A percentile compares a stretch with the other conserved stretches of the same genome.
phyloP scores from a whole-genome alignment of 768 basidiomycete genomes.

The Hygrophoropsis aurantiaca region DNA sequence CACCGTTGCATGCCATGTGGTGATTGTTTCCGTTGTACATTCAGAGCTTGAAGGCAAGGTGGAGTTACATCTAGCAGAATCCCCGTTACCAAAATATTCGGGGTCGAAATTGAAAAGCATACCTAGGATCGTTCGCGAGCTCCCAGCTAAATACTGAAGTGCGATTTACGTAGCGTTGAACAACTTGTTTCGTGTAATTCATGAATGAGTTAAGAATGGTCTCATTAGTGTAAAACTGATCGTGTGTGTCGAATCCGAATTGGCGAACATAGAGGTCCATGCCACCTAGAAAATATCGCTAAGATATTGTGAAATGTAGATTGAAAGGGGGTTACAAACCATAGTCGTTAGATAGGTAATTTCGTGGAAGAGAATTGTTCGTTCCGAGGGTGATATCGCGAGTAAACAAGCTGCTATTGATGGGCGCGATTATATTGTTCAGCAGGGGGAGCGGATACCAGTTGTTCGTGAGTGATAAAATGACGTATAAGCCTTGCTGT shows the following conservation, averaged over 20 bases:
- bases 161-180: slow-evolving; percentile 54
- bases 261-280: slow-evolving; percentile 65
- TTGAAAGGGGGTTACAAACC: slow-evolving; percentile 34
- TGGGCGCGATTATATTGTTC: slow-evolving; percentile 15
- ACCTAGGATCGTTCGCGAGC: slow-evolving; percentile 68
- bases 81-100: neutral
- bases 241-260: slow-evolving; percentile 44
- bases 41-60: slow-evolving; percentile 38
- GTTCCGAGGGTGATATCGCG: slow-evolving; percentile 30
- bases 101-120: neutral
- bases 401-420: slow-evolving; percentile 5
- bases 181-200: slow-evolving; percentile 57
- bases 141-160: slow-evolving; percentile 59
- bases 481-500: slow-evolving; percentile 50
- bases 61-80: slow-evolving; percentile 53
- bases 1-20: slow-evolving; percentile 52
- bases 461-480: slow-evolving; percentile 61
- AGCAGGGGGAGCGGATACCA: slow-evolving; percentile 48
- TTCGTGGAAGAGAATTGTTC: slow-evolving; percentile 46
- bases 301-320: too few relatives aligned
- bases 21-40: slow-evolving; percentile 55
- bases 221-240: slow-evolving; percentile 57
- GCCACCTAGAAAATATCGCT: slow-evolving; percentile 41
- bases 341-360: slow-evolving; percentile 61
- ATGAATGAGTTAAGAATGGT: slow-evolving; percentile 50